Base-by-base conservation (phyloP, 345 rosid species). In the Ricinus communis region DNA sequence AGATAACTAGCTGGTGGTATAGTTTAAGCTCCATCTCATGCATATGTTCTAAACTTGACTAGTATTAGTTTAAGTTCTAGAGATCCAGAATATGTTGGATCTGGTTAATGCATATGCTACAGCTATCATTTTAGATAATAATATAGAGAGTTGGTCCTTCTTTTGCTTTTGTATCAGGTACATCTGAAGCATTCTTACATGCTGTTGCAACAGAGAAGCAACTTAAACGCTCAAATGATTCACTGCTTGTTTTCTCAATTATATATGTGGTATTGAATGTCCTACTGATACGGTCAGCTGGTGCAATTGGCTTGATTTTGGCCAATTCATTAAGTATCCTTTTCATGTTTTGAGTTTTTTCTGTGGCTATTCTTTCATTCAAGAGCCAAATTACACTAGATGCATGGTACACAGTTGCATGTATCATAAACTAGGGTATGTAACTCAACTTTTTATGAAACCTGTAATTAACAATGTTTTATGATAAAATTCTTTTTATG, bases 271-370 rank as follows among this genome's bases (percentile, higher is more conserved):
- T 77, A 21, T 71, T 85, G 57, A 92, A 92, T 81, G 79, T 90
- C 79, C 57, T 87, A 65, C 73, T 95, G 63, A 89, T 95, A 69
- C 80, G 71, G 57, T 87, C 90, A 73, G 88, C 86, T 2, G 98
- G 99, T 70, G 94, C 97, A 58, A 80, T 87, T 63, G 98, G 99
- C 77, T 88, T 92, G 82, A 90, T 95, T 72, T 61, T 93, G 66
- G 98, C 99, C 43, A 95, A 96, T 78, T 84, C 87, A 58, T 76
- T 84, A 72, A 96, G 98, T 93, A 93, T 96, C 96, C 94, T 85
- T 75, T 64, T 74, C 16, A 25, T 24, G 30, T 54, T 33, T 50
- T 61, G 3, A 38, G 46, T 3, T 30, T 38, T 45, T 6, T 31
- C 45, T 0, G 7, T 27, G 12, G 60, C 13, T 28, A 45, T 55